phyloP scores from a whole-genome alignment of 2,329 filamentous ascomycete species.

The Stachybotrys chartarum region DNA sequence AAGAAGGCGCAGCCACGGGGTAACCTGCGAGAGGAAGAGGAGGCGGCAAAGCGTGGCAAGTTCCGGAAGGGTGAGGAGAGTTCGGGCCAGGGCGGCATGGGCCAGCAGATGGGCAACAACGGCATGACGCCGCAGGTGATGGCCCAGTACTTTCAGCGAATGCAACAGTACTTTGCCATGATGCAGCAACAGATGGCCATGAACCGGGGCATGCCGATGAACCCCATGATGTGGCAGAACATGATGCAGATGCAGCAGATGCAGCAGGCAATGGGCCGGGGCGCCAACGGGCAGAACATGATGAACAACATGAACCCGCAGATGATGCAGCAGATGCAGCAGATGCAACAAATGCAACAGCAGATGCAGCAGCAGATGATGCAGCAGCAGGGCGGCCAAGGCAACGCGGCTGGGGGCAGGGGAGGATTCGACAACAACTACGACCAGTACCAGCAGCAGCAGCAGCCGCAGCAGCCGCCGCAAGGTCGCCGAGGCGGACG shows the following conservation, averaged over 20 bases:
- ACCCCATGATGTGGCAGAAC: conserved; percentile 69
- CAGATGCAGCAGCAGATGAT: conserved; percentile 33
- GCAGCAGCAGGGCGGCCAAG: conserved; percentile 13
- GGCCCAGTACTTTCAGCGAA: conserved; percentile 96
- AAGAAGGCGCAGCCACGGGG: conserved; percentile 96
- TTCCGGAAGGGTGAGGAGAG: conserved; percentile 50
- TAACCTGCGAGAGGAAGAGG: conserved; percentile 87
- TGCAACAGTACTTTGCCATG: conserved; percentile 95
- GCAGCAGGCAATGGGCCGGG: conserved; percentile 46
- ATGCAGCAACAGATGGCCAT: conserved; percentile 93
- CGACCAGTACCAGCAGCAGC: conserved; percentile 41
- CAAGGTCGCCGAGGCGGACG: conserved; percentile 23
- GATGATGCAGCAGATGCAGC: conserved; percentile 56
- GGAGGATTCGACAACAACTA: conserved; percentile 21
- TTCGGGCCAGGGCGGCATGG: conserved; percentile 30
- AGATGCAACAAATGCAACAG: conserved; percentile 33
- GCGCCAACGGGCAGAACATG: conserved; percentile 29
- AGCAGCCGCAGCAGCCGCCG: conserved; percentile 27
- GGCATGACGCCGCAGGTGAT: conserved; percentile 95
- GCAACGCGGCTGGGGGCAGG: conserved; percentile 15
- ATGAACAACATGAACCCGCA: conserved; percentile 38
- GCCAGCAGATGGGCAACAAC: conserved; percentile 36
- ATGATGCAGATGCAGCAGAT: conserved; percentile 73
- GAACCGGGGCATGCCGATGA: conserved; percentile 66
- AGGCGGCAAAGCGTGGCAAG: conserved; percentile 55